Evolutionary conservation across 202 grass and related monocot species (phyloP), one percentile per base, ranked within the genome.

Genomic region (Musa balbisiana): DNA sequence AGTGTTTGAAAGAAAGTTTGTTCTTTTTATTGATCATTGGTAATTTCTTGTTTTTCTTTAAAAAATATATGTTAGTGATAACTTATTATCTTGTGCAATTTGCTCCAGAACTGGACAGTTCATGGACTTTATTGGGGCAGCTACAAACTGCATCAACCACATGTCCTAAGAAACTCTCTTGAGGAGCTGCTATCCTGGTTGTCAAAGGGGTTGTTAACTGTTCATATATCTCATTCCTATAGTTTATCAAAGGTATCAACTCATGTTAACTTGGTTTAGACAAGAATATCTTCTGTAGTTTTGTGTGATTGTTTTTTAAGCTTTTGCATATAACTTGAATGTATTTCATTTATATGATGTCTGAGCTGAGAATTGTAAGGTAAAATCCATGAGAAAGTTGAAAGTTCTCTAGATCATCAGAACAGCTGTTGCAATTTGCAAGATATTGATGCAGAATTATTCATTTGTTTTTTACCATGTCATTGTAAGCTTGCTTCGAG

Each of bases 41-140:
- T 51, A 50, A 50, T 6, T 50, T 51, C 16, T 70, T 25, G 1
- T 55, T 26, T 56, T 56, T 10, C 15, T 58, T 10, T 13, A 29
- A 73, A 74, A 8, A 43, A 43, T 43, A 6, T 19, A n/a, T 27
- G 56, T 33, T 56, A 1, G 23, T n/a, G 23, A 20, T 33, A 33
- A 74, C 21, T 27, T 8, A 9, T 54, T 25, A 43, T 51, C 72
- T 17, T 74, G 23, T 74, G 51, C 25, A 55, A 56, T 25, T 85
- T 62, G 62, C 79, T 83, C 70, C 81, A 99, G 95, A 99, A 94
- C 62, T 99, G 95, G 95, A 94, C 95, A 27, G 55, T 94, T 77
- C 91, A 99, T 90, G 91, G 95, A 79, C 80, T 99, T 70, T 99
- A 92, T 62, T 94, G 89, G 89, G 89, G 91, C 70, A 98, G 91